Base-by-base conservation (phyloP, 306 rosid species). In the Acacia crassicarpa region DNA sequence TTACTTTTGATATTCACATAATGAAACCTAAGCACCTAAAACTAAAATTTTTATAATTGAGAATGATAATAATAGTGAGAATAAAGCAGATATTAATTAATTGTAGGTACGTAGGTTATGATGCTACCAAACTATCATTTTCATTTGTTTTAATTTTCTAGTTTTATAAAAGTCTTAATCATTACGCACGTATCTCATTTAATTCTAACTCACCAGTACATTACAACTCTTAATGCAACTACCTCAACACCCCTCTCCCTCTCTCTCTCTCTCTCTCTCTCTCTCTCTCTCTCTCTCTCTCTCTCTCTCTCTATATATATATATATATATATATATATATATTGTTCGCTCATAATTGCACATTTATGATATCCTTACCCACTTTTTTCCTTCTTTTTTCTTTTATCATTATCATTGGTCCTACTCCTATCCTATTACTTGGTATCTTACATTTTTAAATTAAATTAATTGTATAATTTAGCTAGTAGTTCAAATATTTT, bases 111-210 rank as follows among this genome's bases (percentile, higher is more conserved):
- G 70, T 49, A 58, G 73, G 78, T 27, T 81, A 12, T 74, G 69
- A 58, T 67, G 69, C 74, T 49, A 61, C 80, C 82, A 69, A 79
- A 82, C 73, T 67, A 67, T 81, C 73, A 82, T 82, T 68, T 81
- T 78, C 75, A 14, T 5, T 48, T 19, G 75, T 27, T 19, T 13
- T 53, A 6, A 19, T 15, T 53, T 2, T 74, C 23, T 10, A 77
- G 14, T 72, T 59, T 62, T 35, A 58, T 19, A 48, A 3, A 46
- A 44, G 54, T 59, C 58, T 51, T 62, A 17, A 23, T 80, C 62
- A 38, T 27, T 54, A 25, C 40, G 65, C 32, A 58, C 32, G 70
- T 44, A 77, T 63, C 45, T 32, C 62, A 45, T 62, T 62, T 62
- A 27, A 62, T 46, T 54, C 44, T 44, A 79, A 56, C 59, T 69